These are phyloP conservation scores for Fusarium decemcellulare DNA, from an alignment of 2,329 filamentous ascomycete genomes.

Conservation along the genomic window DNA sequence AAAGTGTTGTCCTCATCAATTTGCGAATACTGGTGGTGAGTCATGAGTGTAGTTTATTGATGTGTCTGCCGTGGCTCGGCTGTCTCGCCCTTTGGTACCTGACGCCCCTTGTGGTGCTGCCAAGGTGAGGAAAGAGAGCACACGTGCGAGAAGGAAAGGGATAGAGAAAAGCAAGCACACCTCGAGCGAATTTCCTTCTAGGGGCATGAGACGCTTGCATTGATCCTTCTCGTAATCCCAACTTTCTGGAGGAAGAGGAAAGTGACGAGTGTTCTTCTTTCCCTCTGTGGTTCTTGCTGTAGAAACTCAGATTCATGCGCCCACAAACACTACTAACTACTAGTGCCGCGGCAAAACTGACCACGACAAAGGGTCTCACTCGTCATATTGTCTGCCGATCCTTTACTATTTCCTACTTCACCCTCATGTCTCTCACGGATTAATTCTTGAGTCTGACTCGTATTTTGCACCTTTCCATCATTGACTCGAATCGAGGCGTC, in stretches of 20 bases:
- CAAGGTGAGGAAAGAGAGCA: constrained; percentile 6
- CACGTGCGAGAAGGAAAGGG: background rate
- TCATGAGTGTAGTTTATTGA: constrained; percentile 2
- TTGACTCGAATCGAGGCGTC: constrained; percentile 15
- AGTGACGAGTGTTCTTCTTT: constrained; percentile 11
- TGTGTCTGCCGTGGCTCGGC: background rate
- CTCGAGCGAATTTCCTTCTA: background rate
- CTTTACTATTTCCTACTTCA: background rate
- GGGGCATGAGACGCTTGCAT: background rate
- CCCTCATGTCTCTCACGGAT: background rate
- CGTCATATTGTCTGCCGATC: constrained; percentile 5
- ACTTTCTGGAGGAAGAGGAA: background rate
- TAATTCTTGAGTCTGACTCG: constrained; percentile 26
- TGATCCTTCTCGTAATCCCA: background rate
- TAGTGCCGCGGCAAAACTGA: constrained; percentile 8
- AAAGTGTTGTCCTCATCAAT: constrained; percentile 6
- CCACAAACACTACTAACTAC: background rate
- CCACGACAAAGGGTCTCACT: constrained; percentile 9
- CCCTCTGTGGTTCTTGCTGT: background rate
- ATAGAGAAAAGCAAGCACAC: constrained; percentile 1
- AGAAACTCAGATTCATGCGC: background rate
- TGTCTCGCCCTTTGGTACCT: background rate
- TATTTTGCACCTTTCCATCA: constrained; percentile 3
- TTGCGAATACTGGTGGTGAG: background rate
- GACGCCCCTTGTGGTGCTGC: too few species aligned